Conservation (phyloP, 2,329 filamentous ascomycete genomes). For the Penicillium palitans region DNA sequence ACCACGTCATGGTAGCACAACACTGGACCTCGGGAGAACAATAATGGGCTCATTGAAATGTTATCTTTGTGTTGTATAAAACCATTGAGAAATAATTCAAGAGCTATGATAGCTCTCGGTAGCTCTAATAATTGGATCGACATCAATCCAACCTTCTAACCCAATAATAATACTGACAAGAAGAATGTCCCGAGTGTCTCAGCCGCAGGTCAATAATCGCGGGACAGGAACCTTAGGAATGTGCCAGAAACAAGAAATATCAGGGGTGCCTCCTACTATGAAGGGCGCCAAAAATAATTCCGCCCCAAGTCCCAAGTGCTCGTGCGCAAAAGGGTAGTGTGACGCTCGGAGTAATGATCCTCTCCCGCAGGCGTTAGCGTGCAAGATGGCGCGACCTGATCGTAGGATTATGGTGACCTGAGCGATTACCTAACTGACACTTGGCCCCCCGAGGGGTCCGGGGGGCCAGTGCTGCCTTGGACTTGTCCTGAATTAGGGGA, state of each 20-base stretch:
- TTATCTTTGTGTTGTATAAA: background rate
- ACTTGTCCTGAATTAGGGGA: background rate
- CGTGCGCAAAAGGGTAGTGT: slow-evolving; percentile 6
- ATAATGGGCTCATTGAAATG: background rate
- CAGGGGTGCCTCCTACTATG: background rate
- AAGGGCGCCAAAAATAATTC: slow-evolving; percentile 12
- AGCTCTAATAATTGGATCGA: background rate
- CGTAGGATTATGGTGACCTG: slow-evolving; percentile 8
- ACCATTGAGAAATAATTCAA: background rate
- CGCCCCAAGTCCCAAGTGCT: background rate
- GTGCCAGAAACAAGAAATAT: slow-evolving; percentile 15
- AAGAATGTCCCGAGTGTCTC: slow-evolving; percentile 6
- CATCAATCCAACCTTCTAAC: background rate
- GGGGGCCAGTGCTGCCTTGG: background rate
- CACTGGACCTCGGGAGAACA: background rate
- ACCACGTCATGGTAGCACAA: slow-evolving; percentile 2
- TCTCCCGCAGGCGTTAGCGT: slow-evolving; percentile 18
- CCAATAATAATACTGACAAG: slow-evolving; percentile 3
- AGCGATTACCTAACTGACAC: slow-evolving; percentile 4
- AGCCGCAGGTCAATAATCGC: slow-evolving; percentile 21
- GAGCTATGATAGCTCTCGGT: background rate
- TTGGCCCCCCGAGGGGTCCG: background rate
- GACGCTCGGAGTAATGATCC: slow-evolving; percentile 25
- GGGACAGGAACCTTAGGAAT: slow-evolving; percentile 14
- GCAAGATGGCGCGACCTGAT: slow-evolving; percentile 23